These are phyloP conservation scores for Cryptococcus deneoformans DNA, from an alignment of 1,284 basidiomycete genomes.

Conservation along the genomic window DNA sequence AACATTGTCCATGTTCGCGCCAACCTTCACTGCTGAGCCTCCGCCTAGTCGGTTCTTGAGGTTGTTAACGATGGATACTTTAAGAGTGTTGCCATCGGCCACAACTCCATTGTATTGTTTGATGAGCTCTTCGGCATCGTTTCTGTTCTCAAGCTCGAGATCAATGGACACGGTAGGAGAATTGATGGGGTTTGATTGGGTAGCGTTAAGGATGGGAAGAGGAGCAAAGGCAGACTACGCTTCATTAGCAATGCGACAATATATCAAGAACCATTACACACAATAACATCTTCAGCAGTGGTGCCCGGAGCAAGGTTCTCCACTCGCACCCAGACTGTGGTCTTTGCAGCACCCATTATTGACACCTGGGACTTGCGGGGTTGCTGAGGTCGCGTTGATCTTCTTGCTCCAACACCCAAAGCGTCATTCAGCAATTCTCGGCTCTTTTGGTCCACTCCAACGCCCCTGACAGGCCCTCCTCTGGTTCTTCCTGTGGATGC, in stretches of 20 bases:
- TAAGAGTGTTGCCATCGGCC: constrained; percentile 72
- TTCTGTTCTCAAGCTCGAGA: constrained; percentile 65
- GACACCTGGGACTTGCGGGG: constrained; percentile 46
- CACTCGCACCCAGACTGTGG: constrained; percentile 68
- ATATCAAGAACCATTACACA: constrained; percentile 34
- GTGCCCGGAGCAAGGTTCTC: constrained; percentile 71
- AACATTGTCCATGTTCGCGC: not conserved
- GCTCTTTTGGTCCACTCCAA: not conserved
- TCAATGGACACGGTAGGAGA: constrained; percentile 58
- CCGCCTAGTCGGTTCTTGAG: constrained; percentile 45
- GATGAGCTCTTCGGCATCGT: constrained; percentile 65
- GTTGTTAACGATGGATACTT: constrained; percentile 60
- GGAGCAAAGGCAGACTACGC: constrained; percentile 74
- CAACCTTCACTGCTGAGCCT: not conserved
- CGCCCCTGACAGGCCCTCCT: not conserved
- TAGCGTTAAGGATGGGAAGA: constrained; percentile 62
- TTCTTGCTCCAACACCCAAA: constrained; percentile 10
- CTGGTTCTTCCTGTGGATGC: not conserved
- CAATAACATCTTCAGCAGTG: constrained; percentile 75
- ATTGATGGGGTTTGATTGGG: constrained; percentile 46
- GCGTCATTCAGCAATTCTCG: constrained; percentile 17
- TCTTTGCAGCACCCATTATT: constrained; percentile 70
- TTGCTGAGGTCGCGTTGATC: constrained; percentile 2
- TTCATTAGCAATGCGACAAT: not conserved
- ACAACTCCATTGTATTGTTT: constrained; percentile 72